These are phyloP conservation scores for Phytopythium aichiense DNA, from an alignment of 352 stramenopile genomes.

Conservation along the genomic window DNA sequence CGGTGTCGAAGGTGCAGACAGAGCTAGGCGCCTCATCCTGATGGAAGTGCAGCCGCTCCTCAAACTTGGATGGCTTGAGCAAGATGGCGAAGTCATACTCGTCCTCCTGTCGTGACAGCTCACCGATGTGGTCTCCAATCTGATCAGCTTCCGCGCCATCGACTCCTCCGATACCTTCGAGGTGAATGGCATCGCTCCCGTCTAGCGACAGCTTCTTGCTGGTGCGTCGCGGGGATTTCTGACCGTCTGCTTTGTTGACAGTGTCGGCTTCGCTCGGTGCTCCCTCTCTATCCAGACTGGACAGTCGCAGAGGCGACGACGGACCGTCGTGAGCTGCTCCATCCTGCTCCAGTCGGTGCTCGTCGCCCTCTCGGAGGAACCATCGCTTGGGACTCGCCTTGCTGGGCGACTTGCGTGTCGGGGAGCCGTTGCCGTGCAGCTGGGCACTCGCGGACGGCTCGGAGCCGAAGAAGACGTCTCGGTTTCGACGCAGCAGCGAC, in stretches of 20 bases:
- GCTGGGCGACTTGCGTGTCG: conserved; percentile 1
- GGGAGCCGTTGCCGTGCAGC: neutral
- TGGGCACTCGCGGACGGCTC: conserved; percentile 1
- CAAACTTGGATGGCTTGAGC: conserved; percentile 65
- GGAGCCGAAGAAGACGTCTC: neutral
- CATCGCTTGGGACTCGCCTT: conserved; percentile 4
- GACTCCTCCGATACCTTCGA: neutral
- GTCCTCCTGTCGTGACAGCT: conserved; percentile 63
- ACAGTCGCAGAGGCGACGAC: neutral
- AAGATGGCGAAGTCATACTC: conserved; percentile 86
- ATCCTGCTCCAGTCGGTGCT: neutral
- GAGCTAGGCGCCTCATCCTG: neutral
- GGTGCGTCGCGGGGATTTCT: neutral
- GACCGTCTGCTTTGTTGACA: neutral
- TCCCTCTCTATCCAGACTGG: neutral
- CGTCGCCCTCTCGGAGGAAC: neutral
- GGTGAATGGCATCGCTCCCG: neutral
- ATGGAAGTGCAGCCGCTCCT: conserved; percentile 47
- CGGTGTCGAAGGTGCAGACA: neutral
- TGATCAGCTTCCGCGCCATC: neutral
- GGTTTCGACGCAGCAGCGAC: neutral
- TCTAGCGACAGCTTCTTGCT: neutral
- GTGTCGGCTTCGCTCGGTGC: neutral
- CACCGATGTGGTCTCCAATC: conserved; percentile 35
- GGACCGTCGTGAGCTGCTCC: neutral